Evolutionary conservation across 2,329 filamentous ascomycete species (phyloP).

Genomic region (Myriosclerotinia scirpicola): DNA sequence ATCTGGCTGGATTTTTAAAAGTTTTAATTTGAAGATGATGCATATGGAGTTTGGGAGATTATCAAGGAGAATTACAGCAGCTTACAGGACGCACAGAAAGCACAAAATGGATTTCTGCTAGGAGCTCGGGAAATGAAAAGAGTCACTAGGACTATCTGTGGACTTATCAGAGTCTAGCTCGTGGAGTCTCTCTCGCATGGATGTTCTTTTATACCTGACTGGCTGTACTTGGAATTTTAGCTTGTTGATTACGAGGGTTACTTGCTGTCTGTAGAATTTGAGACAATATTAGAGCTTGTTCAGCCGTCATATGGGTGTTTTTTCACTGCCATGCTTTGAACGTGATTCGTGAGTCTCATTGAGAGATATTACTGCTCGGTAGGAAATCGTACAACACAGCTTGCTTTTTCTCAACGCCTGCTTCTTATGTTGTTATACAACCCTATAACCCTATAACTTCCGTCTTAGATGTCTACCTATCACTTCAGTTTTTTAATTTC

Average conservation of each 20-base stretch:
- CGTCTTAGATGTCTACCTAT: no score
- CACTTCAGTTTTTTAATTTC: no score
- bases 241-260: not conserved
- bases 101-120: not conserved
- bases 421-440: no score
- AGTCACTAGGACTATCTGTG: no score
- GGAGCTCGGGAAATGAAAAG: not conserved
- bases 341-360: not conserved
- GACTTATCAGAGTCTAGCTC: not conserved
- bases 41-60: constrained; percentile 27
- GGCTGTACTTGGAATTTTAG: not conserved
- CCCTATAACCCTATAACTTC: no score
- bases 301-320: not conserved
- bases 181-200: not conserved
- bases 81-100: not conserved
- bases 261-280: not conserved
- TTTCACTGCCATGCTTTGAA: not conserved
- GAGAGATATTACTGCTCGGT: no score
- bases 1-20: not conserved
- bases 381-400: no score
- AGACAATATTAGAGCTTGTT: not conserved
- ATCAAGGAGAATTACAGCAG: not conserved
- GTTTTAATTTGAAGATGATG: constrained; percentile 27
- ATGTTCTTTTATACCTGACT: not conserved
- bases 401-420: no score